These are phyloP conservation scores for Fusarium sp. DNA, from an alignment of 2,329 filamentous ascomycete species.

Conservation along the genomic window DNA sequence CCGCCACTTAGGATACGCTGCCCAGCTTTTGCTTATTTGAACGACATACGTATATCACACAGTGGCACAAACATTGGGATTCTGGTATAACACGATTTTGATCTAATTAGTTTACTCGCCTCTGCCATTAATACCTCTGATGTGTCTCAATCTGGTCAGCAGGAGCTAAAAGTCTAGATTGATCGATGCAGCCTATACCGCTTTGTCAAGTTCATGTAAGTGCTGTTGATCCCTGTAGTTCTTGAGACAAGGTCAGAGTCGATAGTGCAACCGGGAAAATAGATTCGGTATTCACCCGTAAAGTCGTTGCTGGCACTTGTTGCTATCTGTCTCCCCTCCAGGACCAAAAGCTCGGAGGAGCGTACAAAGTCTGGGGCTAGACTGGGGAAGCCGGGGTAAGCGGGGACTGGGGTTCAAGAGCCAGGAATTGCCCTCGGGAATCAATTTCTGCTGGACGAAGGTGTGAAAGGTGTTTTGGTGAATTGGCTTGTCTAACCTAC, in stretches of 20 bases:
- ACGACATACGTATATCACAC: conserved; percentile 3
- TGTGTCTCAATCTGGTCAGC: conserved; percentile 3
- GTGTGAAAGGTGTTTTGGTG: background rate
- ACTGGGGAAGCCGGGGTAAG: conserved; percentile 5
- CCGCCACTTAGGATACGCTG: conserved; percentile 2
- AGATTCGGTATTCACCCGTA: conserved; percentile 43
- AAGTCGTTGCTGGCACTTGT: conserved; percentile 25
- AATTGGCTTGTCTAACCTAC: background rate
- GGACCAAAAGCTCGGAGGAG: conserved; percentile 43
- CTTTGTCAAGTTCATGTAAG: conserved; percentile 8
- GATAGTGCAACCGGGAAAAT: conserved; percentile 49
- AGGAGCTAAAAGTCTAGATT: conserved; percentile 11
- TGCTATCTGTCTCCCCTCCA: conserved; percentile 15
- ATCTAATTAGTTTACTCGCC: background rate
- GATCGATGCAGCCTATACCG: conserved; percentile 9
- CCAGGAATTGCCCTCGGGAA: background rate
- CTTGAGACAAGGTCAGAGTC: conserved; percentile 22
- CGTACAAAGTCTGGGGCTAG: conserved; percentile 20
- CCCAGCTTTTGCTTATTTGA: conserved; percentile 9
- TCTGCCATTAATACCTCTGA: background rate
- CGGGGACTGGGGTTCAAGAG: too few relatives aligned
- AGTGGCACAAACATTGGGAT: background rate
- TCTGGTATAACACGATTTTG: background rate
- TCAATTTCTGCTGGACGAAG: background rate
- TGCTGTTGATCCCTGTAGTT: conserved; percentile 27